Percentiles rank a stretch among this genome's conserved stretches.
Conservation (phyloP, 495 filamentous ascomycete species). For the Aspergillus avenaceus region DNA sequence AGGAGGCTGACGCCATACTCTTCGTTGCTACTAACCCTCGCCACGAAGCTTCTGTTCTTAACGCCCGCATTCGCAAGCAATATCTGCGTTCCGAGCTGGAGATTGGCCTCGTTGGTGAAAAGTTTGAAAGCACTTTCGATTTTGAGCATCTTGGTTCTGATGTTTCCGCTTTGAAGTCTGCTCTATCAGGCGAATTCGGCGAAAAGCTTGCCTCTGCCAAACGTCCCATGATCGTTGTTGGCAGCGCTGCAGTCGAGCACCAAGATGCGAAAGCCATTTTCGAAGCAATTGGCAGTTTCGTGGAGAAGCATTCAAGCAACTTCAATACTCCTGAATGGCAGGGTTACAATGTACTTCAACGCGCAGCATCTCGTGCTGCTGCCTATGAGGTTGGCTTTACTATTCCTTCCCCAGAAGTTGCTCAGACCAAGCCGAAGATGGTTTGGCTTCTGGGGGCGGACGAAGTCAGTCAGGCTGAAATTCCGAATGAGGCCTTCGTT, state of each 20-base stretch:
- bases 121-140: slow-evolving; percentile 89
- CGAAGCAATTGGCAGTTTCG: slow-evolving; percentile 80
- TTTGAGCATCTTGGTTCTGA: slow-evolving; percentile 83
- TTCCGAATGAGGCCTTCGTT: slow-evolving; percentile 92
- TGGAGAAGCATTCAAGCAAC: slow-evolving; percentile 85
- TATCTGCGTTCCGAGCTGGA: slow-evolving; percentile 94
- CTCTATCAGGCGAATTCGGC: slow-evolving; percentile 81
- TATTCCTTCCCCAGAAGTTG: slow-evolving; percentile 69
- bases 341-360: slow-evolving; percentile 94
- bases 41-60: slow-evolving; percentile 89
- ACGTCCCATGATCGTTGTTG: slow-evolving; percentile 92
- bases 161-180: slow-evolving; percentile 71
- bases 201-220: slow-evolving; percentile 86
- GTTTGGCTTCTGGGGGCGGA: slow-evolving; percentile 96
- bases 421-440: slow-evolving; percentile 83
- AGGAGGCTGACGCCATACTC: slow-evolving; percentile 89
- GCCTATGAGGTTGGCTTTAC: slow-evolving; percentile 96
- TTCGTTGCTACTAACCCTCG: slow-evolving; percentile 92
- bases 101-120: slow-evolving; percentile 85
- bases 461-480: slow-evolving; percentile 72
- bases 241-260: slow-evolving; percentile 85
- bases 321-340: slow-evolving; percentile 92
- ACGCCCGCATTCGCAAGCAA: slow-evolving; percentile 95
- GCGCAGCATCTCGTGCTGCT: slow-evolving; percentile 82
- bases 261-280: slow-evolving; percentile 87